Base-by-base conservation (phyloP, 306 rosid species). In the Chamaecrista fasciculata region DNA sequence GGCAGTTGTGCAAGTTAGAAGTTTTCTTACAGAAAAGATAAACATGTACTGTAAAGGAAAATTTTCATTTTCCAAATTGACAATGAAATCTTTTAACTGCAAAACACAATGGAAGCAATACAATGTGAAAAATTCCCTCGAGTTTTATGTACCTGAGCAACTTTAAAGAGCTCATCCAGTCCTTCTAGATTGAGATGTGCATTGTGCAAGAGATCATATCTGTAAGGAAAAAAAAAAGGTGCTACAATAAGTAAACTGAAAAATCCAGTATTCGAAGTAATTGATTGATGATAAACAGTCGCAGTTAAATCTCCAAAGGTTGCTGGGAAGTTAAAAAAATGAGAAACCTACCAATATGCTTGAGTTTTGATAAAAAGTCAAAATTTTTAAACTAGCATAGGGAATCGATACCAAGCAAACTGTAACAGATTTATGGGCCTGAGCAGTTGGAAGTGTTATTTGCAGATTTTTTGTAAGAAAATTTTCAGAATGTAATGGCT, bases 161-260 rank as follows among this genome's bases (percentile, higher is more conserved):
- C 96, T 86, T 83, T 86, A 81, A 93, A 93, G 72, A 93, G 98
- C 77, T 90, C 87, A 77, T 93, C 89, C 82, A 93, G 69, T 21
- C 98, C 98, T 31, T 86, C 94, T 49, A 93, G 86, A 80, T 86
- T 93, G 71, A 93, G 98, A 79, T 93, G 98, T 11, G 90, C 94
- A 55, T 93, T 93, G 79, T 93, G 98, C 83, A 93, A 78, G 79
- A 90, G 94, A 80, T 93, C 98, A 75, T 93, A 93, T 78, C 98
- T 93, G 94, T 24, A 66, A 55, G 36, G n/a, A 18, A 58, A 59
- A 69, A 72, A 76, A 21, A 25, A 70, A 49, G 56, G 53, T 39
- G 36, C 69, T 58, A 60, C 36, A 49, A 28, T 50, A 61, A 33
- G 5, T 47, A 72, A 71, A 48, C 72, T 50, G 48, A 4, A 51